Conservation (phyloP, 257 asterid genomes). For the Gentiana dahurica region DNA sequence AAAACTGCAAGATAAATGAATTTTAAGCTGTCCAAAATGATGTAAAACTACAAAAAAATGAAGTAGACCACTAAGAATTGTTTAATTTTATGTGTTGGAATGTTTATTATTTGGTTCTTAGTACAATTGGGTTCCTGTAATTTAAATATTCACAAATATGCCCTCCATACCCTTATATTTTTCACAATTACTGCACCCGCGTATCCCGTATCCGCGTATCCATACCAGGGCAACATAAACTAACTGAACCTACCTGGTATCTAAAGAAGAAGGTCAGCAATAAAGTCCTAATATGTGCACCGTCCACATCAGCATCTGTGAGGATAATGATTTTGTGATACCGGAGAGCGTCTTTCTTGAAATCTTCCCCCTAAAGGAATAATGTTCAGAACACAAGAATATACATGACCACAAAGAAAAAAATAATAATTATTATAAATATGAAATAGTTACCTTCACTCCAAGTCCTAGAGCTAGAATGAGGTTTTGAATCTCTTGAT, state of each 20-base stretch:
- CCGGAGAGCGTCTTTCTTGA: conserved; percentile 78
- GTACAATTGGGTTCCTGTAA: too few relatives aligned
- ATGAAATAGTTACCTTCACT: conserved; percentile 55
- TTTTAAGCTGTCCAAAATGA: too few relatives aligned
- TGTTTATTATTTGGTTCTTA: too few relatives aligned
- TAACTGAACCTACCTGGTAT: conserved; percentile 63
- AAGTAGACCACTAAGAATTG: too few relatives aligned
- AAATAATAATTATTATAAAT: neutral
- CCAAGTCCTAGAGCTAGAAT: conserved; percentile 96
- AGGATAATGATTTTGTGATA: conserved; percentile 94
- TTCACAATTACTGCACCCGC: too few relatives aligned
- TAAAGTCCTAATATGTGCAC: conserved; percentile 95
- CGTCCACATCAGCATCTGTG: conserved; percentile 98
- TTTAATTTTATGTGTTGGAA: too few relatives aligned
- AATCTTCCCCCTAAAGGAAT: conserved; percentile 79
- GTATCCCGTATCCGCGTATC: too few relatives aligned
- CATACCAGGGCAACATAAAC: neutral
- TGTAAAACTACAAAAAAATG: too few relatives aligned
- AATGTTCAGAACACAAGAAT: conserved; percentile 14
- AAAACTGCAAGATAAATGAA: too few relatives aligned
- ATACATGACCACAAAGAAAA: conserved; percentile 8
- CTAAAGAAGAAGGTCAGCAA: conserved; percentile 86
- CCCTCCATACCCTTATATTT: too few relatives aligned
- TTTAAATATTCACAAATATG: too few relatives aligned
- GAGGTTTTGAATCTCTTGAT: conserved; percentile 97